phyloP scores from a whole-genome alignment of 2,329 filamentous ascomycete genomes.

The Penicillium palitans region DNA sequence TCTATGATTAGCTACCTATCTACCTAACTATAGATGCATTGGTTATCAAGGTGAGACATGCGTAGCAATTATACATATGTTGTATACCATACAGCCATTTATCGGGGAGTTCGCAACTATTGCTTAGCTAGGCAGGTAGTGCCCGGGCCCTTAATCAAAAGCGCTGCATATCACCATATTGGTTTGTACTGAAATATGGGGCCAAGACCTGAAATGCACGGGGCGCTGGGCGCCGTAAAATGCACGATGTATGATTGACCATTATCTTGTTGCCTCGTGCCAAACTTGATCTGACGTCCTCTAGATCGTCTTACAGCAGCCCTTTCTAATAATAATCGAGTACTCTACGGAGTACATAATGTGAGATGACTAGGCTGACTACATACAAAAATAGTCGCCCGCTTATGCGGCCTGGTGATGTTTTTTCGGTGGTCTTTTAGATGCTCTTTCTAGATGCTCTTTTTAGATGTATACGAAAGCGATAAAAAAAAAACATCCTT shows the following conservation, averaged over 20 bases:
- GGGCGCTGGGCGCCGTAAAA: not conserved
- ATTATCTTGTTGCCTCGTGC: not conserved
- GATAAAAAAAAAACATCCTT: too few species aligned
- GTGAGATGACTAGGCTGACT: not conserved
- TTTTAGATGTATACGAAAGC: too few species aligned
- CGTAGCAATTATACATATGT: not conserved
- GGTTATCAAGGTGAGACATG: not conserved
- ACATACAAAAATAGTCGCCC: too few species aligned
- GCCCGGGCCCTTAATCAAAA: not conserved
- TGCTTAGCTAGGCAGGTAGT: not conserved
- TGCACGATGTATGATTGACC: not conserved
- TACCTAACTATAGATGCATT: not conserved
- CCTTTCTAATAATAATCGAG: not conserved
- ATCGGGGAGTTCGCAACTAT: not conserved
- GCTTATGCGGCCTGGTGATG: too few species aligned
- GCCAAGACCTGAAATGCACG: not conserved
- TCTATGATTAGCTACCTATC: not conserved
- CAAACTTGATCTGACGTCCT: not conserved
- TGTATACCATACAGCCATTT: not conserved
- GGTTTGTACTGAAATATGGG: not conserved
- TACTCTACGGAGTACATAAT: not conserved
- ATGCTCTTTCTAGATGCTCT: too few species aligned
- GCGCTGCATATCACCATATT: not conserved
- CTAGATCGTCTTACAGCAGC: not conserved
- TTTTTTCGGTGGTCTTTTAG: too few species aligned